Base-by-base conservation (phyloP, 768 basidiomycete genomes). In the Pilatotrama ljubarskyi region DNA sequence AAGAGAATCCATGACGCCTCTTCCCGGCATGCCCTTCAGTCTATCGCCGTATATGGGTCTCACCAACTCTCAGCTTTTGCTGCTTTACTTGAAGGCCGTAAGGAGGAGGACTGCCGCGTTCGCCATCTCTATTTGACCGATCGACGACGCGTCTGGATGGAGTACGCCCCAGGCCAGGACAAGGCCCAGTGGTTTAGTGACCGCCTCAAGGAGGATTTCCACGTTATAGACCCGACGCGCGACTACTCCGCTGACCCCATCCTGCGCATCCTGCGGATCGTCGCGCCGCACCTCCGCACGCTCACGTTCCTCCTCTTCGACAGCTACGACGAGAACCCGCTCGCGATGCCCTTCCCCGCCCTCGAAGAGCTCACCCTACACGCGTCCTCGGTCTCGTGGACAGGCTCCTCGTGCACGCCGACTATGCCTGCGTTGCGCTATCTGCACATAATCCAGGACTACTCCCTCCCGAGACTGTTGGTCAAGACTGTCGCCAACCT, bases 111-210 rank as follows among this genome's bases (percentile, higher is more conserved):
- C 14, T 26, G 53, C n/a, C 42, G 53, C 29, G 43, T 54, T 5
- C 41, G 32, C 15, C 40, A 54, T 18, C 53, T 54, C 41, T 54
- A n/a, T 42, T 42, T 54, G 42, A 35, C 53, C 29, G 53, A 54
- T 18, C 53, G 53, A n/a, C 41, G 26, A 14, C 41, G 53, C 15
- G 29, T 44, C n/a, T 54, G 26, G 29, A 32, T 54, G 53, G 42
- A 54, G 29, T 32, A 20, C 43, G 18, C 17, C 4, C n/a, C 17
- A 4, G 53, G 32, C 15, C 25, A 54, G 32, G 42, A 54, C 42
- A 15, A 17, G 5, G 4, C 52, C 2, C 9, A 25, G 13, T 53
- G 52, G 52, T 6, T 53, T 1, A 22, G 29, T 3, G 25, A 26
- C n/a, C 52, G 40, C 24, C 15, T 42, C 20, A n/a, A 10, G 15